Evolutionary conservation across 1,284 basidiomycete genomes (phyloP), one percentile per base, ranked within the genome.

Genomic region (Trametes pubescens): DNA sequence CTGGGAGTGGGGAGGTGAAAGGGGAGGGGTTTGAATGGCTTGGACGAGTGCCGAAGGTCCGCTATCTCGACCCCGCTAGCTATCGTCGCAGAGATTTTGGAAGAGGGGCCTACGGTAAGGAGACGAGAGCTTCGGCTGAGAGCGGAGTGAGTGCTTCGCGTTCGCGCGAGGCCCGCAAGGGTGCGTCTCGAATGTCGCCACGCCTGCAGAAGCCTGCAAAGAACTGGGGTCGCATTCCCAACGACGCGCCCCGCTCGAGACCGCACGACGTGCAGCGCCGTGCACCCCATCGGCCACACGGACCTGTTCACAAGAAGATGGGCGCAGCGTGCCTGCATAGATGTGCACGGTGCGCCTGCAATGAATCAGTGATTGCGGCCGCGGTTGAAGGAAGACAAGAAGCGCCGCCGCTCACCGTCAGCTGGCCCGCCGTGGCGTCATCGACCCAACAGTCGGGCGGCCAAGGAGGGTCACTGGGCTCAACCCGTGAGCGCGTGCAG

Each of bases 131-230:
- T 44, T 18, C 48, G 58, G 38, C 51, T 38, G 40, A 29, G 34
- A 29, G 51, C 40, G 40, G 51, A 29, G 34, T 24, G 43, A 10
- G 37, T 26, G 47, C 46, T 56, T 61, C 60, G 53, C 29, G 40
- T 61, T 61, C 60, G 29, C 60, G 54, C 60, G 60, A 61, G 24
- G 53, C 40, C 56, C 60, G 60, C 60, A 56, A 24, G 46, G 16
- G 40, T 22, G 18, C 22, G 13, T 24, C 13, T 24, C 40, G 53
- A 24, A 32, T 51, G 4, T 21, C 29, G 22, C 26, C 49, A 32
- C 18, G 29, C 49, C 29, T 32, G 49, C 32, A 51, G 37, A 37
- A 48, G 34, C 38, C 16, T 13, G 2, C 38, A 37, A 43, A 48
- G 57, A 51, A 58, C 37, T 18, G 29, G 49, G 49, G 49, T 47